These are phyloP conservation scores for Lepidopterella palustris DNA, from an alignment of 495 filamentous ascomycete genomes.

Conservation along the genomic window DNA sequence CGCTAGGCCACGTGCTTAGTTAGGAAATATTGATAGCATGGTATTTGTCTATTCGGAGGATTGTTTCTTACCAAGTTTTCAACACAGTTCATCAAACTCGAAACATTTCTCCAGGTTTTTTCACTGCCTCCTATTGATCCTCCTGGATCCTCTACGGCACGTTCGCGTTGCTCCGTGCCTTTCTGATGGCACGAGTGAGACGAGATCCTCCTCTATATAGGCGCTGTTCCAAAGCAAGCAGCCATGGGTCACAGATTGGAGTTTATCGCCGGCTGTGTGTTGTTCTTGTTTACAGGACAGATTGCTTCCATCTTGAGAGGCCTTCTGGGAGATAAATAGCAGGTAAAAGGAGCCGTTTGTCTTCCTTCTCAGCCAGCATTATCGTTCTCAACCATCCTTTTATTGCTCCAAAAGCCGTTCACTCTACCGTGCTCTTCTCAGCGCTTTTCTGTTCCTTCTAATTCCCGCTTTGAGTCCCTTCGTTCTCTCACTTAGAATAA, in stretches of 20 bases:
- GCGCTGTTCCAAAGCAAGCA: not conserved
- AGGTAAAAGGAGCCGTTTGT: not conserved
- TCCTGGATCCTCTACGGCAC: not conserved
- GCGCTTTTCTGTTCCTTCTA: not conserved
- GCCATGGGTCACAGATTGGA: not conserved
- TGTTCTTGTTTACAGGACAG: not conserved
- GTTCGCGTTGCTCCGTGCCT: not conserved
- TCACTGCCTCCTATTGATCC: not conserved
- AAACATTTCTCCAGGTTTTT: not conserved
- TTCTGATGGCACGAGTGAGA: not conserved
- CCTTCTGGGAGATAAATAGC: not conserved
- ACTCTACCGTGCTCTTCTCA: not conserved
- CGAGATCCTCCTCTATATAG: not conserved
- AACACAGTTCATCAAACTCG: not conserved
- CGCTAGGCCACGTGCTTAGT: not conserved
- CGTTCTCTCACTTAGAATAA: not conserved
- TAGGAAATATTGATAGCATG: not conserved
- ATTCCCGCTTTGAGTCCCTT: not conserved
- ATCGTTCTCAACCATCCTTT: not conserved
- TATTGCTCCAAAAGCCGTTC: not conserved
- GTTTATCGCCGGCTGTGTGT: not conserved
- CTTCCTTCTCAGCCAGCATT: not conserved
- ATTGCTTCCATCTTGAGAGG: not conserved
- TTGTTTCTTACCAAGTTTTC: not conserved
- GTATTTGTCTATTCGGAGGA: not conserved